phyloP scores from a whole-genome alignment of 176 grass and related monocot species.

The Metroxylon sagu region DNA sequence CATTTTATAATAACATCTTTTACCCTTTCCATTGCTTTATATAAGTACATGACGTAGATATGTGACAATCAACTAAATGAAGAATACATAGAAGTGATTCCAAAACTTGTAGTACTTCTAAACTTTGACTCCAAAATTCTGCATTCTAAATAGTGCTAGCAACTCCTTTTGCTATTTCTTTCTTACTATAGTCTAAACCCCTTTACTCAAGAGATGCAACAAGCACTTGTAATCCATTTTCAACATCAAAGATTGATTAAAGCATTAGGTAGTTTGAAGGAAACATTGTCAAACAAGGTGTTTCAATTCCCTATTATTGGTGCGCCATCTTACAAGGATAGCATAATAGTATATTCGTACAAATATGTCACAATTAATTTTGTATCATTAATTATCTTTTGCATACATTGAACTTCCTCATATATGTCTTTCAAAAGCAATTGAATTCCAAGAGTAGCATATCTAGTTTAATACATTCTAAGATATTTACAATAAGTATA shows the following conservation, averaged over 20 bases:
- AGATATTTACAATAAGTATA: neutral
- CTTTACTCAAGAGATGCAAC: neutral
- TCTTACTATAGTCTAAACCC: neutral
- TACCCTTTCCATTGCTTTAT: neutral
- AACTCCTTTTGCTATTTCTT: neutral
- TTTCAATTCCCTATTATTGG: no score
- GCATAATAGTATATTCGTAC: neutral
- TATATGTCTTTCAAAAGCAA: conserved; percentile 1
- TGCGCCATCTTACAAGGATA: no score
- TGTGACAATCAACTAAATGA: neutral
- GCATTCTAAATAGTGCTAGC: neutral
- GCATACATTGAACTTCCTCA: neutral
- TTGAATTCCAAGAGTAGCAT: neutral
- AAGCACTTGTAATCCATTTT: neutral
- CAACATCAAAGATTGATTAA: no score
- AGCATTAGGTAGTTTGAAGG: no score
- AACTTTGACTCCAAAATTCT: neutral
- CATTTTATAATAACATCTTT: neutral
- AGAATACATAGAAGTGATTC: neutral
- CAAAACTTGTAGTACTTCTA: neutral
- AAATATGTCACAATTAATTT: neutral
- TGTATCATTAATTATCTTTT: neutral
- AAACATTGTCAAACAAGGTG: no score
- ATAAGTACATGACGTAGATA: neutral
- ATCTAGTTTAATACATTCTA: neutral